Conservation (phyloP, 768 basidiomycete genomes). For the Lentinula detonsa region DNA sequence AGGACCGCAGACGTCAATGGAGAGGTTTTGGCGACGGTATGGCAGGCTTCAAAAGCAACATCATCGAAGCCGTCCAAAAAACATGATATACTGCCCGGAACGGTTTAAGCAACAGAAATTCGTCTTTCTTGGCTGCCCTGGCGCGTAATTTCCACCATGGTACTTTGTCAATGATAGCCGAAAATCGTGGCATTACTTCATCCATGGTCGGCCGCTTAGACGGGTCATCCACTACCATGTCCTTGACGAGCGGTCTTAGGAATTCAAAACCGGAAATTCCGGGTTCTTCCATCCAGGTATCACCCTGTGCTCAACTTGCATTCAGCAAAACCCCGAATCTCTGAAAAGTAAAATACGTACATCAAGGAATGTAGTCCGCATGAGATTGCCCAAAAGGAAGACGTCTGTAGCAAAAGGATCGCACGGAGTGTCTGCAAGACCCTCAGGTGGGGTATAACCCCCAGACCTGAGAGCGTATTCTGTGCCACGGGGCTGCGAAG, state of each 20-base stretch:
- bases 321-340: too few relatives aligned
- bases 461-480: conserved; percentile 29
- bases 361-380: conserved; percentile 12
- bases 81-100: neutral
- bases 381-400: conserved; percentile 31
- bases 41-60: neutral
- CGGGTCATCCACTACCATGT: conserved; percentile 1
- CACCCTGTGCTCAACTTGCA: neutral
- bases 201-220: conserved; percentile 10
- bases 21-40: neutral
- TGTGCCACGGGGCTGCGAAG: conserved; percentile 17
- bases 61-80: neutral
- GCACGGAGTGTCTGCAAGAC: conserved; percentile 13
- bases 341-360: neutral
- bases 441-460: conserved; percentile 36
- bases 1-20: neutral
- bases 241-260: conserved; percentile 8
- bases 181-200: conserved; percentile 10
- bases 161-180: neutral
- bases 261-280: conserved; percentile 6
- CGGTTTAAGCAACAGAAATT: neutral
- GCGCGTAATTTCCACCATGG: conserved; percentile 3
- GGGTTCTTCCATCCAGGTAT: neutral
- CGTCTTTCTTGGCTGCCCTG: neutral
- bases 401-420: conserved; percentile 40